A percentile compares a stretch with the other conserved stretches of the same genome.
Evolutionary conservation across 352 stramenopile genomes (phyloP).

Genomic region (Phytophthora ramorum): DNA sequence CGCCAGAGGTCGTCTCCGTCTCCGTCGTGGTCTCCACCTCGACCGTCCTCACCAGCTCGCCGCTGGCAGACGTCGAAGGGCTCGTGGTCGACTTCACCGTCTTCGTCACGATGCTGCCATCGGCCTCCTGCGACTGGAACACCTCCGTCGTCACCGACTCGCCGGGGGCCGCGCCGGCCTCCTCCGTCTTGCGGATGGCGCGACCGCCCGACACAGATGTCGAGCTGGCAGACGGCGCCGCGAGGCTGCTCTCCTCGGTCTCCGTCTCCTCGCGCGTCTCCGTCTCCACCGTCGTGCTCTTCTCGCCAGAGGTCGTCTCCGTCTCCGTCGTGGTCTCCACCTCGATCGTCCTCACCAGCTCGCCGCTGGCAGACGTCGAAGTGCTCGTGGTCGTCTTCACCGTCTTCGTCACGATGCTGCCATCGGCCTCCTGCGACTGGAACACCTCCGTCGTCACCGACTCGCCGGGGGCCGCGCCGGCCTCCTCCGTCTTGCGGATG

Average conservation of each 20-base stretch:
- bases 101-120: conserved; percentile 26
- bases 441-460: conserved; percentile 18
- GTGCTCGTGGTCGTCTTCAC: conserved; percentile 11
- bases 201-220: neutral
- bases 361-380: neutral
- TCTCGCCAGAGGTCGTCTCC: conserved; percentile 8
- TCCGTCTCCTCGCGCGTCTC: conserved; percentile 14
- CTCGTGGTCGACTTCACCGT: conserved; percentile 19
- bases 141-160: conserved; percentile 31
- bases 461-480: neutral
- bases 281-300: conserved; percentile 15
- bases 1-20: conserved; percentile 22
- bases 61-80: conserved; percentile 10
- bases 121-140: conserved; percentile 23
- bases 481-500: neutral
- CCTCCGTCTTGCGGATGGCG: neutral
- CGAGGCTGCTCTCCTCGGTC: conserved; percentile 10
- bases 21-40: conserved; percentile 28
- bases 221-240: neutral
- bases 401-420: conserved; percentile 19
- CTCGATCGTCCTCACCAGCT: conserved; percentile 6
- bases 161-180: neutral
- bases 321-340: conserved; percentile 22
- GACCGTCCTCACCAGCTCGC: conserved; percentile 19
- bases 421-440: conserved; percentile 8